Evolutionary conservation across 352 stramenopile species (phyloP), one percentile per base, ranked within the genome.

Genomic region (Globisporangium cystogenes): DNA sequence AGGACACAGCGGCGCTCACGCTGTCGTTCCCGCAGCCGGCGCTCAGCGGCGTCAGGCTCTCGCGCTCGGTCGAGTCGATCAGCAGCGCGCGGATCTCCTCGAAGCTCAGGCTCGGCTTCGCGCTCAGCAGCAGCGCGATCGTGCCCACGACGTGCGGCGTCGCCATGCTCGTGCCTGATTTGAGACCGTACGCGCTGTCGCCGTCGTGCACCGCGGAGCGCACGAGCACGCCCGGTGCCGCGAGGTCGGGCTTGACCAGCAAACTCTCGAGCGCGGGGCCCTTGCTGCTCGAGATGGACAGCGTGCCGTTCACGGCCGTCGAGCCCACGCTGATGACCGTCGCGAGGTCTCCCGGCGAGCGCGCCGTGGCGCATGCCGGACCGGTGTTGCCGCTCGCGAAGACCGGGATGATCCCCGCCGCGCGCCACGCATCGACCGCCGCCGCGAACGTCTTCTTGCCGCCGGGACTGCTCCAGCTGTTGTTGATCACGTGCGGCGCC

Each of bases 121-220:
- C 70, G 40, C 62, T 70, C 26, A 86, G 53, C 47, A 71, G 35
- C 47, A 87, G 55, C 16, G 76, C 76, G 6, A 83, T 76, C 14
- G 70, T 72, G 14, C 75, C 75, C 0, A 64, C 59, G 2, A 86
- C 49, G 27, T 84, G 71, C 23, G 73, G 75, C 0, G 68, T 49
- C 35, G 75, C 72, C 75, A 86, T 84, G 35, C 68, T 82, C 53
- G 75, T 82, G 4, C 75, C 75, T 3, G 75, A 83, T n/a, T 68
- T 50, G n/a, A 60, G 53, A 16, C 39, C 7, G 44, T 81, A 86
- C 42, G 59, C 56, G 6, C 53, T 40, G 48, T 80, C 60, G 55
- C 60, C 59, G 8, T 59, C 59, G 46, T 67, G 66, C 50, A 65
- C 72, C 2, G 72, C 68, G 16, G 72, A 81, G 36, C 61, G 59